These are phyloP conservation scores for Patellaria atrata DNA, from an alignment of 495 filamentous ascomycete genomes.

Conservation along the genomic window DNA sequence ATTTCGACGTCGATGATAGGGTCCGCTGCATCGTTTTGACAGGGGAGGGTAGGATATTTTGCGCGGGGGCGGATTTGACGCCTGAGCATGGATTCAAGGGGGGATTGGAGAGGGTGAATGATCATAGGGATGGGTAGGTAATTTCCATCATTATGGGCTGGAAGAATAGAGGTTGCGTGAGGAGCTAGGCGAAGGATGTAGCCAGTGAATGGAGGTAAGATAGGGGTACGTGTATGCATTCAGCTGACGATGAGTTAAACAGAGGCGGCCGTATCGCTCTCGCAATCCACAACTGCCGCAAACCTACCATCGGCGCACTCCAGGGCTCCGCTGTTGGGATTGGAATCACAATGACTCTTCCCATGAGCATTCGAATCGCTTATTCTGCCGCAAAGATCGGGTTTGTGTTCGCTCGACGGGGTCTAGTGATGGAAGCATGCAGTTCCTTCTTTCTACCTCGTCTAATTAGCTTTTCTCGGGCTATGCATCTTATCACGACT, in stretches of 20 bases:
- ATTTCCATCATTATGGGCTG: background rate
- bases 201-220: background rate
- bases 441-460: conserved; percentile 50
- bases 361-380: conserved; percentile 43
- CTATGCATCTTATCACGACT: conserved; percentile 45
- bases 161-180: background rate
- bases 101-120: conserved; percentile 20
- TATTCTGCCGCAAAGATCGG: conserved; percentile 42
- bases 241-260: too few relatives aligned
- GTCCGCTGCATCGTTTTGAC: conserved; percentile 46
- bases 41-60: conserved; percentile 45
- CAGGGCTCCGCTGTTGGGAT: conserved; percentile 53
- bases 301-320: conserved; percentile 50
- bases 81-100: conserved; percentile 36
- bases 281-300: conserved; percentile 46
- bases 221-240: too few relatives aligned
- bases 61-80: conserved; percentile 53
- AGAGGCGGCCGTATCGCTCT: conserved; percentile 42
- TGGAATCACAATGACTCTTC: conserved; percentile 54
- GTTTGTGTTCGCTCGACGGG: conserved; percentile 49
- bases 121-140: conserved; percentile 35
- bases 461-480: conserved; percentile 41
- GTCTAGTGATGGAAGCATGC: conserved; percentile 48
- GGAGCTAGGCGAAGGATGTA: background rate
- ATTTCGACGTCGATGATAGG: conserved; percentile 36